A percentile compares a stretch with the other conserved stretches of the same genome.
phyloP scores from a whole-genome alignment of 345 rosid species.

The Gossypium rotundifolium region DNA sequence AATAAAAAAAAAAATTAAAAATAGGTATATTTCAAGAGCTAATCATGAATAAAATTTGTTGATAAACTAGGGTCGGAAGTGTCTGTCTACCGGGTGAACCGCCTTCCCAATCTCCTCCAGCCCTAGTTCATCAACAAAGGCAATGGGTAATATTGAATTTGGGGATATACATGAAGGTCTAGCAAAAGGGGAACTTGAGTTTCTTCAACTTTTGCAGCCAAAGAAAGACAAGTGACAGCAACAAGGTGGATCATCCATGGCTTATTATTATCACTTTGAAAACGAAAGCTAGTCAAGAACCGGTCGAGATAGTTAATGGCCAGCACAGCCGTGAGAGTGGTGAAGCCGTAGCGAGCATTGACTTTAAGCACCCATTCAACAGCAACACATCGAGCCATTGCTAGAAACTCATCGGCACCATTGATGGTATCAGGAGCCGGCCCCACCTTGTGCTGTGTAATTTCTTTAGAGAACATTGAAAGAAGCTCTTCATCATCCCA shows the following conservation, averaged over 20 bases:
- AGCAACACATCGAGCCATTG: slow-evolving; percentile 50
- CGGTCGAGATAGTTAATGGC: slow-evolving; percentile 81
- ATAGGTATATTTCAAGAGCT: too few relatives aligned
- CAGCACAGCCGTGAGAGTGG: slow-evolving; percentile 59
- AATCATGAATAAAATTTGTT: too few relatives aligned
- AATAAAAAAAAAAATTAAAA: too few relatives aligned
- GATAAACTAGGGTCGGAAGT: too few relatives aligned
- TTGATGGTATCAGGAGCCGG: background rate
- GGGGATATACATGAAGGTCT: slow-evolving; percentile 64
- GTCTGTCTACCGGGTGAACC: too few relatives aligned
- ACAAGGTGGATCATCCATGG: slow-evolving; percentile 91
- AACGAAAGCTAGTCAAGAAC: slow-evolving; percentile 43
- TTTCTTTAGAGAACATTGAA: slow-evolving; percentile 58
- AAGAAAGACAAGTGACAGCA: slow-evolving; percentile 79
- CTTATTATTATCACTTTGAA: slow-evolving; percentile 57
- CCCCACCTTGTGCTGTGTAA: slow-evolving; percentile 18
- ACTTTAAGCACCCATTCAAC: slow-evolving; percentile 77
- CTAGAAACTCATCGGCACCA: slow-evolving; percentile 19
- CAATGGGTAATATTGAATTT: background rate
- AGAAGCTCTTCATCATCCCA: slow-evolving; percentile 75
- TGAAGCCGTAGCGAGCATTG: slow-evolving; percentile 58
- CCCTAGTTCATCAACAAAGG: too few relatives aligned
- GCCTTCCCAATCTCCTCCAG: too few relatives aligned
- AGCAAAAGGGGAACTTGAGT: slow-evolving; percentile 69
- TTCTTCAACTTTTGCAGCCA: slow-evolving; percentile 98